phyloP scores from a whole-genome alignment of 805 yeast species.

The Clavispora carvajalis region DNA sequence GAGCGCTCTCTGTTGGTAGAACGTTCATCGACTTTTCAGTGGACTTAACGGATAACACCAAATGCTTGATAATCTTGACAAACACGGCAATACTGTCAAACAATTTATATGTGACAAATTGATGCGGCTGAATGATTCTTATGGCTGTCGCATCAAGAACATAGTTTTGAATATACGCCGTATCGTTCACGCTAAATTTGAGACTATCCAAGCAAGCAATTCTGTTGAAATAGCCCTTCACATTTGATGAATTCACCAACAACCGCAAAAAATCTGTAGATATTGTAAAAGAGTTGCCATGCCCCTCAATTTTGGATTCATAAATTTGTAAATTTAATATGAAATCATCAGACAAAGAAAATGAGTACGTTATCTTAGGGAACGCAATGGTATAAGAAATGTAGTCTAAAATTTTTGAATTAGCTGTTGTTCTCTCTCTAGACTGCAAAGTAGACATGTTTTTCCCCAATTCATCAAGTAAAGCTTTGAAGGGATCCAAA shows the following conservation, averaged over 20 bases:
- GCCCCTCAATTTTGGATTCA: background rate
- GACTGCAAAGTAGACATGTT: conserved; percentile 13
- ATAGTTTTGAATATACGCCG: conserved; percentile 1
- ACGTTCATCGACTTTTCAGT: conserved; percentile 17
- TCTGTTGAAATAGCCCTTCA: conserved; percentile 12
- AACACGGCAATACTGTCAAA: conserved; percentile 35
- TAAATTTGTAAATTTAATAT: conserved; percentile 15
- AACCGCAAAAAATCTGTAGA: conserved; percentile 7
- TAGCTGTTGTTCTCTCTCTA: background rate
- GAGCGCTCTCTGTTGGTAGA: conserved; percentile 25
- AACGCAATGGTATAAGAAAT: conserved; percentile 3
- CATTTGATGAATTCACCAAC: conserved; percentile 7
- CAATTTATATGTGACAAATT: conserved; percentile 31
- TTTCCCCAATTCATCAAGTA: conserved; percentile 19
- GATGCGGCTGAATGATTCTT: conserved; percentile 33
- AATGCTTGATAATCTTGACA: conserved; percentile 29
- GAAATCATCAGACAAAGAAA: conserved; percentile 9
- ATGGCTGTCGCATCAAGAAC: conserved; percentile 19
- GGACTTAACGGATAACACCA: conserved; percentile 21
- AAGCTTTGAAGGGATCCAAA: conserved; percentile 22
- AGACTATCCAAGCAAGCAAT: conserved; percentile 11
- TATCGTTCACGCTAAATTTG: conserved; percentile 3
- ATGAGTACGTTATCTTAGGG: conserved; percentile 9
- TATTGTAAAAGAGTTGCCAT: background rate
- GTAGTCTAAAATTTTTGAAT: conserved; percentile 2